Evolutionary conservation across 2,329 filamentous ascomycete species (phyloP), one percentile per base, ranked within the genome.

Genomic region (Diaporthe helianthi): DNA sequence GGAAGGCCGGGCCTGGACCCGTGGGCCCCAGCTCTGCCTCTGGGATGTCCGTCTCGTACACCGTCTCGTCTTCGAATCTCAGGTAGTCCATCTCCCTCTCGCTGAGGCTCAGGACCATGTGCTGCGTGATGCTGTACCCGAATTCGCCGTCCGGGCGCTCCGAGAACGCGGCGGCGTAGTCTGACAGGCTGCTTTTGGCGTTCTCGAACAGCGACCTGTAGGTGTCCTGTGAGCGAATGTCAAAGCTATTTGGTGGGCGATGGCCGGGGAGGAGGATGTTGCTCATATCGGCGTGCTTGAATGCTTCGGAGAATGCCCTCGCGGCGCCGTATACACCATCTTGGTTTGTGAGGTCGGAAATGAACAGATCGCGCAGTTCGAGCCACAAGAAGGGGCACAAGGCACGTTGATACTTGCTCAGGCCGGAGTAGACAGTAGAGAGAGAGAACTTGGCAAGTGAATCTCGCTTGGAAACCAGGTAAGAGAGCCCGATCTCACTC

Each of bases 31-130:
- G 79, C 0, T 81, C 77, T 1, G 83, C 77, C 1, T 78, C 78
- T 0, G 83, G 83, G 15, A 84, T 77, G 3, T 72, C 71, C 0
- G 76, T 69, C 71, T 83, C 80, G 67, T 84, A 85, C 1, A 87
- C 33, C 33, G 61, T 31, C 31, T 69, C 69, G 41, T 71, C 67
- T 44, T 65, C 67, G 4, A 91, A 79, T 0, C 90, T 89, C 3
- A 92, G 80, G 72, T 84, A 92, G 68, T 86, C 86, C 72, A 87
- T 84, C 78, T 92, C 90, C 2, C 85, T 79, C 4, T 87, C 82
- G 0, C 79, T 78, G 1, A 92, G 81, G 6, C 81, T 83, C 0
- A 89, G 81, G 0, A 90, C 76, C 29, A 87, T 72, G 72, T 87
- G 83, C 3, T 79, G 77, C 0, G 80, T 83, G 3, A 81, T 72